Evolutionary conservation across 2,329 filamentous ascomycete species (phyloP).

Genomic region (Colletotrichum incanum): DNA sequence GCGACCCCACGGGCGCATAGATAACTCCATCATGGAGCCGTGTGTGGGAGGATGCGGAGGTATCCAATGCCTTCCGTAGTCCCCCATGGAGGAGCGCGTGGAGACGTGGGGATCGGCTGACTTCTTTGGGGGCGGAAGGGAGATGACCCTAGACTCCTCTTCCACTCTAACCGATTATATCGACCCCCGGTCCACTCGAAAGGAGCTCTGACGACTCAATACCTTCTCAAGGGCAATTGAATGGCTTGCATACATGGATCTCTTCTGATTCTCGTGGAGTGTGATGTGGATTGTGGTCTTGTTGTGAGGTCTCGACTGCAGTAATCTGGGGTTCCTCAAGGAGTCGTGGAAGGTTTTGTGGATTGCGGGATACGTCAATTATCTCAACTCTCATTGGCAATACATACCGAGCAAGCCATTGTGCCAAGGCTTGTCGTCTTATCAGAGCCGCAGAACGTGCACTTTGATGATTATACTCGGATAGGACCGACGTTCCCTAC

Average conservation of each 20-base stretch:
- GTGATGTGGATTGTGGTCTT: too few species aligned
- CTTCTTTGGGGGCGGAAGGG: not conserved
- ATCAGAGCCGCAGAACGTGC: not conserved
- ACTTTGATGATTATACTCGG: not conserved
- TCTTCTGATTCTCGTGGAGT: too few species aligned
- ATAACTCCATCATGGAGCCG: slow-evolving; percentile 34
- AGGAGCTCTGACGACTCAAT: slow-evolving; percentile 1
- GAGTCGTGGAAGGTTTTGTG: too few species aligned
- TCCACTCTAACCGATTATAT: slow-evolving; percentile 1
- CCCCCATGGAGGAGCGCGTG: slow-evolving; percentile 28
- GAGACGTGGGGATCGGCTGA: slow-evolving; percentile 29
- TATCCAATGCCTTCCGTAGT: slow-evolving; percentile 30
- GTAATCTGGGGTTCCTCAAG: too few species aligned
- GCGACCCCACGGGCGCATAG: slow-evolving; percentile 14
- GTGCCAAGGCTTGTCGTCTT: slow-evolving; percentile 9
- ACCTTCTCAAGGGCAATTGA: not conserved
- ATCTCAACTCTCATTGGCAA: too few species aligned
- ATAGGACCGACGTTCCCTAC: not conserved
- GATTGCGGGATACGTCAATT: too few species aligned
- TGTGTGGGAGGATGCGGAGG: slow-evolving; percentile 37
- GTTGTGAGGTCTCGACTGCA: too few species aligned
- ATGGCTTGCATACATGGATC: slow-evolving; percentile 7
- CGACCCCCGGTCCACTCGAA: not conserved
- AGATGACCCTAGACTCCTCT: slow-evolving; percentile 14
- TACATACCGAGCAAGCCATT: too few species aligned